Base-by-base conservation (phyloP, 2,329 filamentous ascomycete genomes). In the Epichloe gansuensis region DNA sequence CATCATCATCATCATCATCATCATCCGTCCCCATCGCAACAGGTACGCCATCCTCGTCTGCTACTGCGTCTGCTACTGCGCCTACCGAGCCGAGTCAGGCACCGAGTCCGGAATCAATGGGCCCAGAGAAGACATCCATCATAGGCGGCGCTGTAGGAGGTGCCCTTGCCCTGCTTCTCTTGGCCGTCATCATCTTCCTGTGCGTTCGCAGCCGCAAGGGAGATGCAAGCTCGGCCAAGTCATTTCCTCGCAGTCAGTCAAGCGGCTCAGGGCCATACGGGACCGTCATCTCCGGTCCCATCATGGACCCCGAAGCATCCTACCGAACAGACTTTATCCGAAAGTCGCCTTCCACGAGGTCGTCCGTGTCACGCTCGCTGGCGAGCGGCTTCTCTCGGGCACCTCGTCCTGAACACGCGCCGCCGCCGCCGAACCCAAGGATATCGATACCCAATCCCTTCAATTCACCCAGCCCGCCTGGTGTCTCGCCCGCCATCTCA, bases 271-370 rank as follows among this genome's bases (percentile, higher is more conserved):
- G 57, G 41, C 58, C 57, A n/a, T 58, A 61, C 42, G 57, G 60
- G 42, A 74, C 74, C 58, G 71, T 80, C 59, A 74, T 82, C 58
- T 81, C 76, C 55, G 74, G 82, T 59, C 71, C 82, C 54, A 71
- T 83, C 53, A 66, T 76, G 46, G 62, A 67, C 51, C 59, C 65
- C 42, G 48, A 53, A 23, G 65, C 69, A 58, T 63, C 64, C 39
- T 67, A 74, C 54, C 72, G 77, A 50, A 73, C 71, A 39, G 78
- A 81, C 59, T 81, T 81, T 58, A 73, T 75, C 41, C 74, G 71
- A 59, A 71, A 70, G 58, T 60, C 60, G 34, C 57, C 47, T 39
- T 51, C 54, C 13, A 34, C 42, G 8, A 25, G 48, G n/a, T 44
- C 48, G 9, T 56, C 54, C 39, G 58, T 56, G 47, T 57, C 56